phyloP scores from a whole-genome alignment of 129 eudicot species.

The Lonicera japonica region DNA sequence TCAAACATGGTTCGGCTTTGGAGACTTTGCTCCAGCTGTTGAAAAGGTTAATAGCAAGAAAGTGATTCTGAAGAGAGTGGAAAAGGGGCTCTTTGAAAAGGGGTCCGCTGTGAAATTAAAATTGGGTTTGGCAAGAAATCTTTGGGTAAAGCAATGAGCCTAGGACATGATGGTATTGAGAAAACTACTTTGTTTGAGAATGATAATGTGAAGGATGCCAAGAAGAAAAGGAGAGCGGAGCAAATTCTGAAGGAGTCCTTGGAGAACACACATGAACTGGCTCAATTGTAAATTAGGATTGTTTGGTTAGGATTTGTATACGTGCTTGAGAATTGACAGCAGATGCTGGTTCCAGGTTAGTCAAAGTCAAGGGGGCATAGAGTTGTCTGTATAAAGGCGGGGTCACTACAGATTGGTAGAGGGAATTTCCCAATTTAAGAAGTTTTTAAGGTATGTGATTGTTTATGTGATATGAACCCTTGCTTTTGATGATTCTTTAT shows the following conservation, averaged over 20 bases:
- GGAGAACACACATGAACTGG: slow-evolving; percentile 33
- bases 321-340: slow-evolving; percentile 52
- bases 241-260: slow-evolving; percentile 35
- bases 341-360: slow-evolving; percentile 47
- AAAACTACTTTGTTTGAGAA: slow-evolving; percentile 33
- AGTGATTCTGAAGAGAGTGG: slow-evolving; percentile 27
- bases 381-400: slow-evolving; percentile 22
- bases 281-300: slow-evolving; percentile 58
- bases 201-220: slow-evolving; percentile 28
- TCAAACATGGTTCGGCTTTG: slow-evolving; percentile 30
- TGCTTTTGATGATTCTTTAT: slow-evolving; percentile 32
- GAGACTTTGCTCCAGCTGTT: slow-evolving; percentile 31
- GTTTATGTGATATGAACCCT: slow-evolving; percentile 29
- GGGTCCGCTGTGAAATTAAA: slow-evolving; percentile 38
- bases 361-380: slow-evolving; percentile 31
- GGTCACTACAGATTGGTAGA: slow-evolving; percentile 25
- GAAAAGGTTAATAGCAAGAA: slow-evolving; percentile 16
- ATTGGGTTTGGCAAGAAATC: slow-evolving; percentile 33
- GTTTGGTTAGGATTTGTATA: slow-evolving; percentile 53
- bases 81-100: slow-evolving; percentile 21
- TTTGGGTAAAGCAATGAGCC: slow-evolving; percentile 7
- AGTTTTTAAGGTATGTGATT: slow-evolving; percentile 54
- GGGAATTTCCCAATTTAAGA: slow-evolving; percentile 39
- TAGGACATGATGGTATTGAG: slow-evolving; percentile 16
- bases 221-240: slow-evolving; percentile 52